These are phyloP conservation scores for Diddensiella santjacobensis DNA, from an alignment of 805 yeast genomes.

Conservation along the genomic window DNA sequence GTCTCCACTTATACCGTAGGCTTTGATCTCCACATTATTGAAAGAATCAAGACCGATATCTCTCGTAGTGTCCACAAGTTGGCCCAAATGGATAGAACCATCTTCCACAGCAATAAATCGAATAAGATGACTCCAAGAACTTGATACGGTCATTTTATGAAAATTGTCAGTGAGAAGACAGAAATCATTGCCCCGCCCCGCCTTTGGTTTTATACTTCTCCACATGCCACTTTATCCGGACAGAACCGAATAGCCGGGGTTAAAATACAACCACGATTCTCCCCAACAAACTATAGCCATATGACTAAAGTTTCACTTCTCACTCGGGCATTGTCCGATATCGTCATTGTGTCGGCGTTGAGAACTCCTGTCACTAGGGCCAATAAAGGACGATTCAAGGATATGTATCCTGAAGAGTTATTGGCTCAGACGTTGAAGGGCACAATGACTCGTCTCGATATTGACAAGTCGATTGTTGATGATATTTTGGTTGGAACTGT, in stretches of 20 bases:
- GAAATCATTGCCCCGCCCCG: too few relatives aligned
- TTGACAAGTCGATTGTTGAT: slow-evolving; percentile 32
- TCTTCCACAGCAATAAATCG: slow-evolving; percentile 15
- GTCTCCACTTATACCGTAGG: slow-evolving; percentile 9
- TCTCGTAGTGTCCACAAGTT: slow-evolving; percentile 12
- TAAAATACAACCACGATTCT: too few relatives aligned
- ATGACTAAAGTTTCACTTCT: slow-evolving; percentile 7
- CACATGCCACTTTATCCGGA: too few relatives aligned
- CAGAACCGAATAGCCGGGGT: too few relatives aligned
- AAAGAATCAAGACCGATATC: slow-evolving; percentile 9
- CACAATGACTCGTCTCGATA: slow-evolving; percentile 28
- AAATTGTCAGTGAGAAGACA: too few relatives aligned
- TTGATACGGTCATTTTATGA: neutral
- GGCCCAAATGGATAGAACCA: slow-evolving; percentile 10
- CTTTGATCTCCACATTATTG: slow-evolving; percentile 9
- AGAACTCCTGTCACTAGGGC: slow-evolving; percentile 39
- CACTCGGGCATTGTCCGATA: slow-evolving; percentile 32
- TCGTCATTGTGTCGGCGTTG: slow-evolving; percentile 37
- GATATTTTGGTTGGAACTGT: slow-evolving; percentile 40
- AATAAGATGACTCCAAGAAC: slow-evolving; percentile 11
- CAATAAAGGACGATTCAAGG: slow-evolving; percentile 38
- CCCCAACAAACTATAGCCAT: too few relatives aligned
- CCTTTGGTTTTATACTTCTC: too few relatives aligned
- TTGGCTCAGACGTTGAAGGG: slow-evolving; percentile 34
- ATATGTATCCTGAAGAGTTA: slow-evolving; percentile 37